Evolutionary conservation across 2,329 filamentous ascomycete species (phyloP).

Genomic region (Monosporascus sp.): DNA sequence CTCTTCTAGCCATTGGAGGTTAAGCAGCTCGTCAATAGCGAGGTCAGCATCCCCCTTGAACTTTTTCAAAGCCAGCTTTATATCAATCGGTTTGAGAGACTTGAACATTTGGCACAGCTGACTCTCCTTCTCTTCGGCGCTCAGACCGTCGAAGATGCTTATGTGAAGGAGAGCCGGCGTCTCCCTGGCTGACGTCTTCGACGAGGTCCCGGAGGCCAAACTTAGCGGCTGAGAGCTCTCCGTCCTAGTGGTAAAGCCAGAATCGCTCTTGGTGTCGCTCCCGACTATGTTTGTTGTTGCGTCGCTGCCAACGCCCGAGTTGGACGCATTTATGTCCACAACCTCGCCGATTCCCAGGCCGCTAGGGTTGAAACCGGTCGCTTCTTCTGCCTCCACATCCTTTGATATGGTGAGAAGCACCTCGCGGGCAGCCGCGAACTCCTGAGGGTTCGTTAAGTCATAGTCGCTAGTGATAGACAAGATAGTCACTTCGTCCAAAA

Average conservation of each 20-base stretch:
- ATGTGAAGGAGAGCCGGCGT: constrained; percentile 20
- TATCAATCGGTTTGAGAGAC: constrained; percentile 58
- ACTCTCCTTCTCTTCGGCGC: constrained; percentile 56
- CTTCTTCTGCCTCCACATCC: constrained; percentile 61
- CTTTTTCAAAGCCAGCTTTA: constrained; percentile 63
- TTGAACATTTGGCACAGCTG: constrained; percentile 69
- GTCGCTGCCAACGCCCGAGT: constrained; percentile 11
- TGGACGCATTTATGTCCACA: constrained; percentile 13
- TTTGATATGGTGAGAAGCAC: constrained; percentile 62
- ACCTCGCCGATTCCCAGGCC: constrained; percentile 50
- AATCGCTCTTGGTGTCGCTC: constrained; percentile 23
- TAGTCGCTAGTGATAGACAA: constrained; percentile 72
- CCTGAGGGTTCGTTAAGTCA: constrained; percentile 49
- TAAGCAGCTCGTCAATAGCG: constrained; percentile 76
- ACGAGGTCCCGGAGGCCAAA: constrained; percentile 16
- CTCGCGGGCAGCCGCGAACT: constrained; percentile 50
- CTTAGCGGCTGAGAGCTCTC: constrained; percentile 19
- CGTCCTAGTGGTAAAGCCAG: constrained; percentile 19
- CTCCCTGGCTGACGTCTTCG: constrained; percentile 18
- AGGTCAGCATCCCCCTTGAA: constrained; percentile 60
- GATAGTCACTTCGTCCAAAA: constrained; percentile 73
- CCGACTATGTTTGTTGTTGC: constrained; percentile 3
- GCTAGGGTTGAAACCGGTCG: constrained; percentile 72
- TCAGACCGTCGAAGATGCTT: constrained; percentile 34
- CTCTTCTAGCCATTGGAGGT: constrained; percentile 70